Percentiles rank a stretch among this genome's conserved stretches.
Evolutionary conservation across 176 grass and related monocot species (phyloP).

Genomic region (Chloris gayana): DNA sequence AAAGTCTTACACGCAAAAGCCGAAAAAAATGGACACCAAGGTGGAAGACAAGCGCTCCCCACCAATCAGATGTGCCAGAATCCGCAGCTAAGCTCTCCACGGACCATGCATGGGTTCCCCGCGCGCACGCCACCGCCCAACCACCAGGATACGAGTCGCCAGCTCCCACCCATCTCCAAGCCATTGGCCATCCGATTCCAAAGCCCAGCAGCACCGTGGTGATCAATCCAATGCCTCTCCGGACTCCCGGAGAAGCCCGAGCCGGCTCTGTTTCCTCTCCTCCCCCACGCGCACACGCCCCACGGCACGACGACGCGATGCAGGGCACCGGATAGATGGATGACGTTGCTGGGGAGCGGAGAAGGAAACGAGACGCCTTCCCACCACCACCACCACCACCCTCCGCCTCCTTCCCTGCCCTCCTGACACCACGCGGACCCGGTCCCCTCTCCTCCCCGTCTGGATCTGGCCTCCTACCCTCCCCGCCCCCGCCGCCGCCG

Average conservation of each 20-base stretch:
- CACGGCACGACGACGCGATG: slow-evolving; percentile 34
- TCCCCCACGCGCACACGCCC: not conserved
- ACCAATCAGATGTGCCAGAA: not conserved
- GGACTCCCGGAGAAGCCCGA: not conserved
- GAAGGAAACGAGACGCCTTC: slow-evolving; percentile 27
- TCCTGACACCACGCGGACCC: slow-evolving; percentile 35
- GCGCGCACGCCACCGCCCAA: not conserved
- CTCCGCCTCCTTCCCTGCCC: slow-evolving; percentile 28
- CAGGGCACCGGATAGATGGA: slow-evolving; percentile 33
- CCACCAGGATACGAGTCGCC: slow-evolving; percentile 25
- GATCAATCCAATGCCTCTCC: slow-evolving; percentile 20
- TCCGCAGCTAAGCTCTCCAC: not conserved
- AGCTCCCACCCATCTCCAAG: not conserved
- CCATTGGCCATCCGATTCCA: not conserved
- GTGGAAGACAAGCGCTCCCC: slow-evolving; percentile 9
- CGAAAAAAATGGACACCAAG: not conserved
- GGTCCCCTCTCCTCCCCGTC: slow-evolving; percentile 25
- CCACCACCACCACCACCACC: not conserved
- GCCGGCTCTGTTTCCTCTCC: not conserved
- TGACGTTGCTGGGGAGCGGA: slow-evolving; percentile 26
- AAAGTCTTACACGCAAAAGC: too few species aligned
- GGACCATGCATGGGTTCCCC: slow-evolving; percentile 1
- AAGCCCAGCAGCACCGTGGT: not conserved
- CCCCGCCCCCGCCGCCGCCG: not conserved
- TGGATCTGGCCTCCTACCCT: slow-evolving; percentile 18